Percentiles rank a stretch among this genome's conserved stretches.
These are phyloP conservation scores for Hanseniaspora lindneri DNA, from an alignment of 805 yeast species.

Conservation along the genomic window DNA sequence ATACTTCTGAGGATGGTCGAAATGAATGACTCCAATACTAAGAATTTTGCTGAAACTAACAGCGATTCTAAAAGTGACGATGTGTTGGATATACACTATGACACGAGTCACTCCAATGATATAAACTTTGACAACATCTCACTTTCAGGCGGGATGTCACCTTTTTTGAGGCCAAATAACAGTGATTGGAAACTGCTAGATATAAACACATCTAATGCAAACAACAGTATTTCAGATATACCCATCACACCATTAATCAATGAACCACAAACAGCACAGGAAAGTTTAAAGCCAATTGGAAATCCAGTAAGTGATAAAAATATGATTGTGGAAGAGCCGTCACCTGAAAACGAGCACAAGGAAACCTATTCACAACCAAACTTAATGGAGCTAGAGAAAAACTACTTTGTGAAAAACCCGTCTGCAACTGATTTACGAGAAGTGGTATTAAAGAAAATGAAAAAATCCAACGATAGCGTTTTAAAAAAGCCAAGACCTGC, in stretches of 20 bases:
- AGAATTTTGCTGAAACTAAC: background rate
- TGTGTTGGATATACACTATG: background rate
- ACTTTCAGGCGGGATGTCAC: background rate
- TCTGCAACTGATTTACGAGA: background rate
- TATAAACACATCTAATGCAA: background rate
- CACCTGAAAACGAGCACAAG: background rate
- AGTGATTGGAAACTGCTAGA: background rate
- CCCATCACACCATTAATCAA: background rate
- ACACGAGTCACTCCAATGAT: background rate
- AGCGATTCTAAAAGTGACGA: too few species aligned
- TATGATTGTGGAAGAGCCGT: conserved; percentile 15
- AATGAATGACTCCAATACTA: background rate
- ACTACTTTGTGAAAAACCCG: too few species aligned
- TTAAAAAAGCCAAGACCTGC: conserved; percentile 61
- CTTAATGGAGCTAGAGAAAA: too few species aligned
- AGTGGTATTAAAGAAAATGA: conserved; percentile 4
- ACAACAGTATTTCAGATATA: background rate
- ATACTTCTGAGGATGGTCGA: too few species aligned
- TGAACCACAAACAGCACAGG: background rate
- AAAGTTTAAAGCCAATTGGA: background rate
- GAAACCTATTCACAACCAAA: too few species aligned
- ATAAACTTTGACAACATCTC: background rate
- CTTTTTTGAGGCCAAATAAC: background rate
- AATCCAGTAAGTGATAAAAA: conserved; percentile 11
- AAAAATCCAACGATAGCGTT: conserved; percentile 1